Conservation (phyloP, 495 filamentous ascomycete species). For the Cercophora sp. region DNA sequence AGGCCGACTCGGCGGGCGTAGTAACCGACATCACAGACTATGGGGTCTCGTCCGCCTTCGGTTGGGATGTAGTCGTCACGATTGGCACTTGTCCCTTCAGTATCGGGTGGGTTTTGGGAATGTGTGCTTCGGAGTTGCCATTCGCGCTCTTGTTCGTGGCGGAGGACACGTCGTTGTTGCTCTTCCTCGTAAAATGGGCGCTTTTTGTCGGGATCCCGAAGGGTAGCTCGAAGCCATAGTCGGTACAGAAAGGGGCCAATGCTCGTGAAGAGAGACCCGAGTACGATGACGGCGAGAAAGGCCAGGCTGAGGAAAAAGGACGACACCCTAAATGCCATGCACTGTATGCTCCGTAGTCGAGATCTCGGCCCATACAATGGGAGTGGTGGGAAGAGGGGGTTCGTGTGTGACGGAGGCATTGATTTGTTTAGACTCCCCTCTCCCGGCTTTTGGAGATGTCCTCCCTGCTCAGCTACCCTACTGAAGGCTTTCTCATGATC, state of each 20-base stretch:
- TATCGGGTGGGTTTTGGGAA: constrained; percentile 17
- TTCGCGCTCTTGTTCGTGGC: constrained; percentile 52
- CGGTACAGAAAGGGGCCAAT: constrained; percentile 48
- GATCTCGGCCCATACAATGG: constrained; percentile 79
- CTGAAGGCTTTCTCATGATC: neutral
- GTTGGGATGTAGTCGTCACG: constrained; percentile 60
- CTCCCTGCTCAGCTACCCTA: constrained; percentile 4
- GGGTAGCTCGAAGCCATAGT: constrained; percentile 45
- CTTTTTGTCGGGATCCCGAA: constrained; percentile 51
- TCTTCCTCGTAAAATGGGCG: constrained; percentile 72
- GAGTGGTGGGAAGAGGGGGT: constrained; percentile 84
- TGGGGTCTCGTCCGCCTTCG: constrained; percentile 74
- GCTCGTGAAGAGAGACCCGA: constrained; percentile 64
- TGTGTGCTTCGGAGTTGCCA: constrained; percentile 52
- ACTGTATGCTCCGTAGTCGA: constrained; percentile 58
- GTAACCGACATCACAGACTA: constrained; percentile 77
- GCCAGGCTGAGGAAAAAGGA: constrained; percentile 72
- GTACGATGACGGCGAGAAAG: constrained; percentile 71
- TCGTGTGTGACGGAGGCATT: constrained; percentile 61
- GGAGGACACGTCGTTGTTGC: constrained; percentile 43
- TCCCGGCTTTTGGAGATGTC: constrained; percentile 20
- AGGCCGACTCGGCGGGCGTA: constrained; percentile 87
- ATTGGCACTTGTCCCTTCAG: constrained; percentile 35
- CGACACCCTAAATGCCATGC: constrained; percentile 52
- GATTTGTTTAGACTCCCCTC: constrained; percentile 36